Evolutionary conservation across 164 flowering plant genomes (phyloP), one percentile per base, ranked within the genome.

Genomic region (Magnolia changhungtana): DNA sequence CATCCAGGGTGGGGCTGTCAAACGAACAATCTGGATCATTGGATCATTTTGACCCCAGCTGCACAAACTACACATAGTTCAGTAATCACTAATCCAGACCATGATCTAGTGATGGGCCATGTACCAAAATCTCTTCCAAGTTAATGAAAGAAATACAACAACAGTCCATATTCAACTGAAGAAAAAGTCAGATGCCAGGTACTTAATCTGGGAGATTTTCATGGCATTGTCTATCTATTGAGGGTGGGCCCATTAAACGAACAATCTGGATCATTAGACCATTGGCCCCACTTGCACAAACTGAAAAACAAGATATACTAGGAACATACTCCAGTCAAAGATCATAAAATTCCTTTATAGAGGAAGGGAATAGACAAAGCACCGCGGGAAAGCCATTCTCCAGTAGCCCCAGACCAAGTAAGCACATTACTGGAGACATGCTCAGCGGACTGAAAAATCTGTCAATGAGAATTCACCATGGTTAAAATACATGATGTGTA

Each of bases 391-490:
- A 77, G 19, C 79, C 79, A 4, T 24, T 74, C 7, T 71, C 63
- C 10, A 77, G 49, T 49, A 71, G 75, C 58, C 71, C 79, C 51
- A 77, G 51, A 27, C 79, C 79, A n/a, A 72, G 27, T 31, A 77
- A 29, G 74, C 79, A 77, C 27, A 77, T 77, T 51, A 72, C 79
- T 9, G 71, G 70, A 63, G 79, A 72, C 63, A 72, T 71, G 68
- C 50, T 71, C 14, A 77, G 74, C 18, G 79, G 79, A 51, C 79
- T 77, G 79, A 77, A 72, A 64, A 71, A 77, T 8, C 79, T 77
- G 75, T 63, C 61, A 19, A 45, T 14, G 18, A 69, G 51, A 76
- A 55, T 63, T 49, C 20, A 58, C 24, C 7, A 73, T 58, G 19
- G 51, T 59, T 63, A 73, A 23, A 55, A 16, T 55, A 9, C 16